phyloP scores from a whole-genome alignment of 495 filamentous ascomycete genomes.

The Aspergillus affinis region DNA sequence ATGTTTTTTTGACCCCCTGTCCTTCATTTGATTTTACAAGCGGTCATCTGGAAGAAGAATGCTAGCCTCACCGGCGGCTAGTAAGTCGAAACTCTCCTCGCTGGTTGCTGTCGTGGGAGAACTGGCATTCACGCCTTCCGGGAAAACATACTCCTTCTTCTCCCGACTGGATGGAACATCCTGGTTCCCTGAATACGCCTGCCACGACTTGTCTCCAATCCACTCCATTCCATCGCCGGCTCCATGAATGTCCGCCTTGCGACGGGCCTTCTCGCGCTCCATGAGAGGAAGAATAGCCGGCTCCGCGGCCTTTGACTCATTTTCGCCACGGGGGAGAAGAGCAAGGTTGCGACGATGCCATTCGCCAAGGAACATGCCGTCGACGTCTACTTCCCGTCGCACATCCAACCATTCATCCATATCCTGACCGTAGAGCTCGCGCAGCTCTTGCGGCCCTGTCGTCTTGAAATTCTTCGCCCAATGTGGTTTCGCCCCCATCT shows the following conservation, averaged over 20 bases:
- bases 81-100: slow-evolving; percentile 64
- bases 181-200: slow-evolving; percentile 13
- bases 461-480: slow-evolving; percentile 93
- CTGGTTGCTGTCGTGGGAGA: slow-evolving; percentile 47
- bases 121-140: slow-evolving; percentile 26
- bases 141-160: slow-evolving; percentile 20
- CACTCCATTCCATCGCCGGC: slow-evolving; percentile 55
- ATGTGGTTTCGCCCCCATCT: slow-evolving; percentile 85
- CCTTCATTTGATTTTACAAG: slow-evolving; percentile 13
- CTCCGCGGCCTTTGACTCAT: slow-evolving; percentile 13
- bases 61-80: slow-evolving; percentile 48
- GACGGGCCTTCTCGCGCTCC: slow-evolving; percentile 43
- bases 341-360: slow-evolving; percentile 82
- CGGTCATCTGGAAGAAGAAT: slow-evolving; percentile 33
- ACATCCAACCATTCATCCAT: slow-evolving; percentile 67
- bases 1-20: slow-evolving; percentile 4
- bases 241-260: slow-evolving; percentile 26
- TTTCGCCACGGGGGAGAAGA: slow-evolving; percentile 21
- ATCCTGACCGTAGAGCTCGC: slow-evolving; percentile 50
- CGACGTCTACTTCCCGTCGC: slow-evolving; percentile 73
- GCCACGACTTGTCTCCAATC: slow-evolving; percentile 49
- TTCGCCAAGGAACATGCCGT: slow-evolving; percentile 88
- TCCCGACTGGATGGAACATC: slow-evolving; percentile 21
- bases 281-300: slow-evolving; percentile 37
- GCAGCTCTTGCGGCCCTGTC: slow-evolving; percentile 48